Conservation (phyloP, 768 basidiomycete species). For the Tricholoma saponaceum region DNA sequence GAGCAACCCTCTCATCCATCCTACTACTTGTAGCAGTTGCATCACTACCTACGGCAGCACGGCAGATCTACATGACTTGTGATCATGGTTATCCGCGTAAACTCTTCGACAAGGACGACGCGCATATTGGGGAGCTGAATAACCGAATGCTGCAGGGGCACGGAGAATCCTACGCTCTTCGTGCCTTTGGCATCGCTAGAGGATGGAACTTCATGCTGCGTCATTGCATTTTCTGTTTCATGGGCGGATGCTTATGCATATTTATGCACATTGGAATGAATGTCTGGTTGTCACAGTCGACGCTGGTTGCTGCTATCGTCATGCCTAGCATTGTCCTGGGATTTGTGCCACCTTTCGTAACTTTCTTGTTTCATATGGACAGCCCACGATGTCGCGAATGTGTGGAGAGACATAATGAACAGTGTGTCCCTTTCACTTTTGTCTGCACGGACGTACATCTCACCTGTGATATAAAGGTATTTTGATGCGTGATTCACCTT, state of each 20-base stretch:
- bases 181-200: slow-evolving; percentile 17
- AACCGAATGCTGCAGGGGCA: slow-evolving; percentile 11
- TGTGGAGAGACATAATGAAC: slow-evolving; percentile 6
- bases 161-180: slow-evolving; percentile 17
- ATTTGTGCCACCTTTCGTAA: slow-evolving; percentile 11
- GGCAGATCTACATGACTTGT: slow-evolving; percentile 17
- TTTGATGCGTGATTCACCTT: neutral
- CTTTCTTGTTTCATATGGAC: slow-evolving; percentile 15
- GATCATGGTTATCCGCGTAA: slow-evolving; percentile 14
- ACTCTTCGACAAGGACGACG: slow-evolving; percentile 7
- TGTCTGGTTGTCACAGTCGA: slow-evolving; percentile 13
- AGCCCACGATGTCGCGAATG: slow-evolving; percentile 12
- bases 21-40: slow-evolving; percentile 19
- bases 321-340: slow-evolving; percentile 13
- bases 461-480: neutral
- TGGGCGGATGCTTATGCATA: slow-evolving; percentile 12
- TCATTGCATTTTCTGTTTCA: slow-evolving; percentile 15
- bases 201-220: slow-evolving; percentile 15
- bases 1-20: slow-evolving; percentile 18
- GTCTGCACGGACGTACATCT: neutral
- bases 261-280: slow-evolving; percentile 11
- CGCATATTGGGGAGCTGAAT: slow-evolving; percentile 11
- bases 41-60: slow-evolving; percentile 17
- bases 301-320: slow-evolving; percentile 11
- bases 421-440: neutral